A percentile compares a stretch with the other conserved stretches of the same genome.
Conservation (phyloP, 257 asterid genomes). For the Perilla frutescens region DNA sequence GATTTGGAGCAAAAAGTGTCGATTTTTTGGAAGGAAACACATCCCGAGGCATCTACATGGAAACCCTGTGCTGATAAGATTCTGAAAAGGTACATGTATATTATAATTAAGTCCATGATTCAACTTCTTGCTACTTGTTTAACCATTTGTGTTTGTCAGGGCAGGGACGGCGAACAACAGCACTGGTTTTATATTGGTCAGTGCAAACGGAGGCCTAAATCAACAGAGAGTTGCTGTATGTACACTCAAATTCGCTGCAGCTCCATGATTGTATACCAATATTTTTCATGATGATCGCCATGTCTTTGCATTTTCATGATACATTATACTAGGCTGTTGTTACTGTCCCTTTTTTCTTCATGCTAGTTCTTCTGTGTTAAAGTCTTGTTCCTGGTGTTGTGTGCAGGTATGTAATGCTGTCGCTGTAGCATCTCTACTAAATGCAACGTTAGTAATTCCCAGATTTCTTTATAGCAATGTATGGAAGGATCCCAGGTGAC, state of each 20-base stretch:
- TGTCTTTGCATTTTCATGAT: no score
- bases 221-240: conserved; percentile 93
- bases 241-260: neutral
- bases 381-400: conserved; percentile 20
- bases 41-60: conserved; percentile 70
- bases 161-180: conserved; percentile 57
- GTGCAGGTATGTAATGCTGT: conserved; percentile 93
- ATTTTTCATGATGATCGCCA: neutral
- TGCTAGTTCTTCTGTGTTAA: neutral
- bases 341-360: neutral
- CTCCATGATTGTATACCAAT: no score
- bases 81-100: conserved; percentile 49
- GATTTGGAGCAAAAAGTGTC: conserved; percentile 51
- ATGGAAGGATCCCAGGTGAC: conserved; percentile 95
- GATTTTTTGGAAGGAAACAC: conserved; percentile 74
- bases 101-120: conserved; percentile 13
- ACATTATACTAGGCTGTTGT: neutral
- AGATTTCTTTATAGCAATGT: conserved; percentile 94
- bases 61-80: conserved; percentile 74
- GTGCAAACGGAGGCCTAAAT: conserved; percentile 95
- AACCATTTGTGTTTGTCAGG: conserved; percentile 59
- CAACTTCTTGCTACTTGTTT: conserved; percentile 23
- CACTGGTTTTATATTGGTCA: conserved; percentile 73
- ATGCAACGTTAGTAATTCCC: conserved; percentile 92
- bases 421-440: conserved; percentile 82